Evolutionary conservation across 768 basidiomycete species (phyloP), one percentile per base, ranked within the genome.

Genomic region (Pleurotus salmoneostramineus): DNA sequence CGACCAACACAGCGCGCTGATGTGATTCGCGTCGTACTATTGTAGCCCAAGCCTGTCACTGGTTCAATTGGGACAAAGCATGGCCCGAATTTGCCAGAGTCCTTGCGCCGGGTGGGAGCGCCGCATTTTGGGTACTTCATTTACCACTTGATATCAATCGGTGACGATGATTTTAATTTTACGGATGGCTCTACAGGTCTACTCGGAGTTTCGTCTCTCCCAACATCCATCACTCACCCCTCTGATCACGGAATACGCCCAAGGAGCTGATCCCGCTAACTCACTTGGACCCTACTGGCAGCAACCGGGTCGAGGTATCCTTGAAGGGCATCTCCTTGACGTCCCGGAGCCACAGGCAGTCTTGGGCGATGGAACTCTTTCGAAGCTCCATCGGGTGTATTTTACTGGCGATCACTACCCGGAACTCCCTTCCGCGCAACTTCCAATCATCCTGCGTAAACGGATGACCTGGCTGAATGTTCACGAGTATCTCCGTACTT

Each of bases 281-380:
- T 83, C 84, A 43, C 67, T 91, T 4, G 91, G 91, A 0, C 81
- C 84, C 1, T 82, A 91, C 65, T 94, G 91, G 81, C 81, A 93
- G 63, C 84, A 87, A 33, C 92, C 93, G 0, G 93, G 93, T 12
- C 79, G 93, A 10, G 82, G 81, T 0, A 86, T 93, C 60, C 78
- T 94, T 21, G 87, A 90, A 57, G 77, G 77, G 5, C 83, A 90
- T 64, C 80, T 94, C 2, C 75, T 84, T 5, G 83, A 83, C 32
- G 79, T 94, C n/a, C 89, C 87, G 0, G 77, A 80, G 44, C 82
- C 87, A 2, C 63, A 62, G 0, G 59, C 63, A 6, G 62, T 77
- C 49, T 63, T 72, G 44, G 47, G 50, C 56, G 72, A 72, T 4
- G 68, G 65, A 37, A 66, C 66, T 0, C 76, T 83, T 52, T 66